Percentiles rank a stretch among this genome's conserved stretches.
Conservation (phyloP, 106 monocot species). For the Dioscorea dumetorum region DNA sequence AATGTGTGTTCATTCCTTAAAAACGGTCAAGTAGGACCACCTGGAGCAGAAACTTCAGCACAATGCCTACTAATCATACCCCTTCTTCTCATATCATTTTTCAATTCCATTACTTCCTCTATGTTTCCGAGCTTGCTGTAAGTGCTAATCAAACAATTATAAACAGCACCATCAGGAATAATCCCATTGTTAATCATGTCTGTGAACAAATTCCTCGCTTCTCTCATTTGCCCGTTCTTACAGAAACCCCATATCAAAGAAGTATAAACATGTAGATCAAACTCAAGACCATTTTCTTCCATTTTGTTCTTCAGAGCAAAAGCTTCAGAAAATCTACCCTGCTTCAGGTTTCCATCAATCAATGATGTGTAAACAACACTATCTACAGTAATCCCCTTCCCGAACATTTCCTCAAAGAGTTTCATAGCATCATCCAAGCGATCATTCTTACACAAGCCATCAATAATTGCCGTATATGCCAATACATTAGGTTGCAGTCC, state of each 20-base stretch:
- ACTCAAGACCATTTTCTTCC: constrained; percentile 53
- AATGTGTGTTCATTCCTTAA: too few relatives aligned
- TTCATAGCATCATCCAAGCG: constrained; percentile 37
- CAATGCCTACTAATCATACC: constrained; percentile 12
- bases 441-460: constrained; percentile 69
- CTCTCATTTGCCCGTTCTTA: constrained; percentile 40
- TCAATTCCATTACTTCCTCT: constrained; percentile 35
- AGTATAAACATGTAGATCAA: constrained; percentile 62
- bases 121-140: constrained; percentile 50
- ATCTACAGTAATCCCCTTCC: constrained; percentile 52
- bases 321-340: constrained; percentile 56
- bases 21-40: too few relatives aligned
- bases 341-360: constrained; percentile 67
- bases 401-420: constrained; percentile 67
- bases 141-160: constrained; percentile 68
- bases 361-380: constrained; percentile 68
- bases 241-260: constrained; percentile 76
- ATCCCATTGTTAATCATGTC: constrained; percentile 62
- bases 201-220: constrained; percentile 51
- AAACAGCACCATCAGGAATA: constrained; percentile 62
- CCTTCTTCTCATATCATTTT: constrained; percentile 54
- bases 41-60: constrained; percentile 1
- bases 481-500: constrained; percentile 67
- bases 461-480: constrained; percentile 65
- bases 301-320: constrained; percentile 58